Conservation (phyloP, 352 stramenopile genomes). For the Globisporangium recalcitrans region DNA sequence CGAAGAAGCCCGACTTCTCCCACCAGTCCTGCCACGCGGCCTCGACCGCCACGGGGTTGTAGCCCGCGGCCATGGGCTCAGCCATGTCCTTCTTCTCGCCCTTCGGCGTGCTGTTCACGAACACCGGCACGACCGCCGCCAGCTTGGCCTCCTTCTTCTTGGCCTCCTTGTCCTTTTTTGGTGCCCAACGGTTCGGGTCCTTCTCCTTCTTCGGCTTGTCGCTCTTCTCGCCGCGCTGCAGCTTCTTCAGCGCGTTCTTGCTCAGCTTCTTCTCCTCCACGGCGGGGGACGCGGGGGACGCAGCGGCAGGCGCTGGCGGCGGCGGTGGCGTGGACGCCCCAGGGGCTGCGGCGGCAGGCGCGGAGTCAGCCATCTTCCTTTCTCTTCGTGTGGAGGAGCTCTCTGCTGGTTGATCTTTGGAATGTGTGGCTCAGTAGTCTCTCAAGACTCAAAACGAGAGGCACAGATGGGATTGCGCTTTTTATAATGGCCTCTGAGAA, state of each 20-base stretch:
- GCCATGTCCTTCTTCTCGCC: conserved; percentile 94
- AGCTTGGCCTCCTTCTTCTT: conserved; percentile 75
- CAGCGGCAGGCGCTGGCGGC: conserved; percentile 11
- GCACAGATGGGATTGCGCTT: background rate
- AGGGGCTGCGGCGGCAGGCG: conserved; percentile 1
- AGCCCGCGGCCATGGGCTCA: conserved; percentile 89
- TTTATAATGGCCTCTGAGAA: background rate
- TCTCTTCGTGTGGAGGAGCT: background rate
- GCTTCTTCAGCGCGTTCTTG: conserved; percentile 96
- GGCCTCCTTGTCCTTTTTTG: conserved; percentile 81
- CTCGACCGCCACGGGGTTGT: conserved; percentile 97
- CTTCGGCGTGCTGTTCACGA: conserved; percentile 93
- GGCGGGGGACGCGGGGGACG: background rate
- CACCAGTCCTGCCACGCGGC: conserved; percentile 98
- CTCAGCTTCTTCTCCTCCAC: conserved; percentile 78
- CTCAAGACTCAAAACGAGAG: no score
- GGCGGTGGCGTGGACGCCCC: conserved; percentile 10
- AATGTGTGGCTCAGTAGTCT: conserved; percentile 4
- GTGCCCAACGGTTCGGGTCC: conserved; percentile 88
- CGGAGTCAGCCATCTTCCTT: conserved; percentile 15
- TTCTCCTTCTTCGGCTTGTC: conserved; percentile 93
- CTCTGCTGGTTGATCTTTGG: conserved; percentile 1
- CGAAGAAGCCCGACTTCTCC: conserved; percentile 95
- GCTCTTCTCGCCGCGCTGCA: conserved; percentile 81
- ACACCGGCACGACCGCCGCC: conserved; percentile 32